Conservation (phyloP, 2,329 filamentous ascomycete genomes). For the Monosporascus sp. region DNA sequence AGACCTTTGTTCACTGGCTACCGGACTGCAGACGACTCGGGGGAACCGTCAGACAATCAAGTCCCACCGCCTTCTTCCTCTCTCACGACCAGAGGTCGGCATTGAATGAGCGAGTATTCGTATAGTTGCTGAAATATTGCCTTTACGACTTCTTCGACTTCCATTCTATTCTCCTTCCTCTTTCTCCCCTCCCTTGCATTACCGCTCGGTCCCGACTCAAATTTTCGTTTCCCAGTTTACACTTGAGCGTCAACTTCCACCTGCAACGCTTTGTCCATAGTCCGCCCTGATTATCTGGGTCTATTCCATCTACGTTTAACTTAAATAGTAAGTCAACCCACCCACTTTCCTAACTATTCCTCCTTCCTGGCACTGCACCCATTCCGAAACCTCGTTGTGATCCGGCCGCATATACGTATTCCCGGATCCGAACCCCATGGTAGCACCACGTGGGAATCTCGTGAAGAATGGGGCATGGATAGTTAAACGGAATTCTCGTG, state of each 20-base stretch:
- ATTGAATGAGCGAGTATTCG: slow-evolving; percentile 7
- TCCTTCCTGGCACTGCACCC: too few species aligned
- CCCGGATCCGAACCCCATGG: too few species aligned
- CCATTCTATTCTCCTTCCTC: slow-evolving; percentile 9
- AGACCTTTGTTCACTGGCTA: neutral
- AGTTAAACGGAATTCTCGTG: slow-evolving; percentile 1
- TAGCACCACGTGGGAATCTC: too few species aligned
- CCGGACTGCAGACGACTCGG: neutral
- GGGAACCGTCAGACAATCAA: neutral
- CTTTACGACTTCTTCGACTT: slow-evolving; percentile 13
- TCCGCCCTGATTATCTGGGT: too few species aligned
- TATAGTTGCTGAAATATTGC: slow-evolving; percentile 38
- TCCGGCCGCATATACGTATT: too few species aligned
- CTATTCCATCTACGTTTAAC: too few species aligned
- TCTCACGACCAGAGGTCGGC: neutral
- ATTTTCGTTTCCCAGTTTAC: neutral
- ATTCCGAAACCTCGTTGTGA: too few species aligned
- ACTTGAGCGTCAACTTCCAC: neutral
- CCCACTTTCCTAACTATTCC: too few species aligned
- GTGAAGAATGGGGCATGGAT: slow-evolving; percentile 7
- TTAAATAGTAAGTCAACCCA: too few species aligned
- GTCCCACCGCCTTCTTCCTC: neutral
- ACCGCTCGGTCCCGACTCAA: slow-evolving; percentile 1
- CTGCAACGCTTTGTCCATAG: neutral
- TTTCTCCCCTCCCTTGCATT: slow-evolving; percentile 4